Conservation (phyloP, 1,284 basidiomycete species). For the Chondrostereum purpureum region DNA sequence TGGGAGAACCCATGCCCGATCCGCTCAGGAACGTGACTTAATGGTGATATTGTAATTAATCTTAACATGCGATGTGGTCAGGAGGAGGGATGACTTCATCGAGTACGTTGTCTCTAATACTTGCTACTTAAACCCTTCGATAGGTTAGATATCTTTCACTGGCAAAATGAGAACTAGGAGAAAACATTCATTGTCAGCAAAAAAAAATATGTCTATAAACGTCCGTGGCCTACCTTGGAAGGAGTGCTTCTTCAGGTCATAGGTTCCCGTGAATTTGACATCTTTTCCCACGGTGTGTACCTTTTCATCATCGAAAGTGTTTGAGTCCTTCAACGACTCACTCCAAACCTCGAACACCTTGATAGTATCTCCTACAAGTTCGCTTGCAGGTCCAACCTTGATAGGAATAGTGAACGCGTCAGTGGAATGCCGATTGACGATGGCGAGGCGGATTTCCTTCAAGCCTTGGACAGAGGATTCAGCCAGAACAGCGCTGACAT, state of each 20-base stretch:
- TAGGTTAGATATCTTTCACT: constrained; percentile 1
- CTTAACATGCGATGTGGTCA: no score
- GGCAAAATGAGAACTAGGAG: constrained; percentile 7
- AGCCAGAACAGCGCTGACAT: constrained; percentile 41
- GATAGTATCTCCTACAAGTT: constrained; percentile 19
- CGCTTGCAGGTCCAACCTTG: constrained; percentile 26
- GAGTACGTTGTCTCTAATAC: no score
- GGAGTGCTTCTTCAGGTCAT: constrained; percentile 39
- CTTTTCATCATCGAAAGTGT: constrained; percentile 34
- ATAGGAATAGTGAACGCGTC: constrained; percentile 30
- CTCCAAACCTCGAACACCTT: constrained; percentile 44
- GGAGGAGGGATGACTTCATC: no score
- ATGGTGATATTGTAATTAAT: no score
- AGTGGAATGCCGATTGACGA: constrained; percentile 39
- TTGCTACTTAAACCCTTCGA: no score
- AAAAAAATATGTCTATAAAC: background rate
- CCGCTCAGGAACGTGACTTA: no score
- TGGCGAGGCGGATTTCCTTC: constrained; percentile 36
- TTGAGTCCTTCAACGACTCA: constrained; percentile 30
- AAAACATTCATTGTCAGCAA: background rate
- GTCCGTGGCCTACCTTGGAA: constrained; percentile 29
- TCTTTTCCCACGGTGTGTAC: constrained; percentile 29
- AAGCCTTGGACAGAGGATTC: constrained; percentile 13
- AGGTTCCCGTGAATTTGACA: constrained; percentile 29
- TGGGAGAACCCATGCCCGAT: no score